Base-by-base conservation (phyloP, 1,284 basidiomycete genomes). In the Heterobasidion irregulare region DNA sequence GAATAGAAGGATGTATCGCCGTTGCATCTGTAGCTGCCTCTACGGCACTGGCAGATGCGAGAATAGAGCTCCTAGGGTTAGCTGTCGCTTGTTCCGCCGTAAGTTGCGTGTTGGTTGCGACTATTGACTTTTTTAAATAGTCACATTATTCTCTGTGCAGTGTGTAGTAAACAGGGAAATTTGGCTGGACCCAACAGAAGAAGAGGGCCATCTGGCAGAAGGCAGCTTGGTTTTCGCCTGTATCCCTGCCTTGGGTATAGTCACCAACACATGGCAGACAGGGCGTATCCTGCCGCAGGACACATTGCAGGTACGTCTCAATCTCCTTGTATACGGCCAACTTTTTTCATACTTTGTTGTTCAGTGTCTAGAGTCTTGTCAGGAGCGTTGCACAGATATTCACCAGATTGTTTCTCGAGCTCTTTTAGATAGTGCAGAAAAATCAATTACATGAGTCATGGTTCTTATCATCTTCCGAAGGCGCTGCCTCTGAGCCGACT, bases 181-280 rank as follows among this genome's bases (percentile, higher is more conserved):
- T 54, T 80, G 82, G 76, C 70, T 96, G 34, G 94, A 98, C 70
- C 94, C 94, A 1, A 87, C 82, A 1, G 79, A 83, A 48, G 75
- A 80, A 47, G 94, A 95, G 66, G 75, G 78, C 0, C 67, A 64
- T 19, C 57, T 62, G 2, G 79, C 87, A 6, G 72, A 72, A 15
- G 86, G 87, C 0, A 82, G 78, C 16, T 59, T 97, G 13, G 79
- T 89, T 0, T 68, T 95, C 33, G 84, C 92, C 0, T 89, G 84
- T 58, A 84, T 98, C 76, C 95, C 96, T 51, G 94, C 95, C 0
- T 74, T 98, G n/a, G 84, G 82, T n/a, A 86, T 80, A 9, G 73
- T 95, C 10, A 95, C 94, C 2, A 90, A 80, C 64, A 59, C 95
- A 19, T 89, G 87, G 84, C 82, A 94, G 64, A 80, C 80, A 7